phyloP scores from a whole-genome alignment of 78 protist genomes.

The Capsaspora owczarzaki region DNA sequence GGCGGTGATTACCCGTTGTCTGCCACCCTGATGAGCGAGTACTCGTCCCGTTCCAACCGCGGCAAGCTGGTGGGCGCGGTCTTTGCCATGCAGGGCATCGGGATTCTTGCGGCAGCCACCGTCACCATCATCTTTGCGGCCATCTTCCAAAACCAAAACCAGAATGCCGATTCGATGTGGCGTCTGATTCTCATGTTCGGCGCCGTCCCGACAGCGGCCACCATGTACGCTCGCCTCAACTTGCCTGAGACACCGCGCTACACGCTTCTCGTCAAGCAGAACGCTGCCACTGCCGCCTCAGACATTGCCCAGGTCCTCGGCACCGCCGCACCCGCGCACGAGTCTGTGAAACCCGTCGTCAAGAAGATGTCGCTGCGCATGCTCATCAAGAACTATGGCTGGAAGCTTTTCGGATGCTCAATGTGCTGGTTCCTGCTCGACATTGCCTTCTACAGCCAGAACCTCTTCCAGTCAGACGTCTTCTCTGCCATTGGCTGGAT shows the following conservation, averaged over 20 bases:
- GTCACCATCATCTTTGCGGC: conserved; percentile 14
- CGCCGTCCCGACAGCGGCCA: conserved; percentile 7
- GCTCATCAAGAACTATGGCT: conserved; percentile 12
- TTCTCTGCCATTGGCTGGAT: background rate
- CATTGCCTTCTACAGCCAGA: conserved; percentile 64
- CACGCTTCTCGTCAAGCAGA: background rate
- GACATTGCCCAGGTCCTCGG: background rate
- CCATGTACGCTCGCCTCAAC: background rate
- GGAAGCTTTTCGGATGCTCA: conserved; percentile 58
- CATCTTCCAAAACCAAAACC: background rate
- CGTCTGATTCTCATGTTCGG: conserved; percentile 19
- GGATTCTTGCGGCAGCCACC: conserved; percentile 44
- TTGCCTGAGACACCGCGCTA: background rate
- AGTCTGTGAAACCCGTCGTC: background rate
- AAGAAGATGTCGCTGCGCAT: background rate
- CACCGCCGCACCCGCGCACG: background rate
- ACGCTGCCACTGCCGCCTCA: background rate
- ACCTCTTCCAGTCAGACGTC: conserved; percentile 41
- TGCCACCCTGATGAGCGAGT: conserved; percentile 57
- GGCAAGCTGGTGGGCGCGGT: conserved; percentile 48
- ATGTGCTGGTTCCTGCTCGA: conserved; percentile 75
- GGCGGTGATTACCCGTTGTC: conserved; percentile 78
- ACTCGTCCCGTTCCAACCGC: conserved; percentile 3
- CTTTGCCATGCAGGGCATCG: conserved; percentile 73
- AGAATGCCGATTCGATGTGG: conserved; percentile 49